Conservation (phyloP, 805 yeast genomes). For the Ogataea salicorniae region DNA sequence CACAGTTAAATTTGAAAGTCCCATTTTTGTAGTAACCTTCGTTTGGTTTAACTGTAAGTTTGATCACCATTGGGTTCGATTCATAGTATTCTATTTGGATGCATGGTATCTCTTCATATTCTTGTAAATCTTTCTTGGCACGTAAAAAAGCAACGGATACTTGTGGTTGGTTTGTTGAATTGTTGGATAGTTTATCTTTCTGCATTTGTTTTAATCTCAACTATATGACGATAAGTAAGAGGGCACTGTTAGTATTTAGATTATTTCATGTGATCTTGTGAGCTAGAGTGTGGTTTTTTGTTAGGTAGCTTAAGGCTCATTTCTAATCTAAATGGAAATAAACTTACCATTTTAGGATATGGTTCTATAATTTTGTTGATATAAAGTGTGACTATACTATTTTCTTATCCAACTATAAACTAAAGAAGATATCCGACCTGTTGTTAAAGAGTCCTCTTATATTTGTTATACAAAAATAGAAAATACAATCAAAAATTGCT, state of each 20-base stretch:
- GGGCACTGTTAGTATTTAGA: neutral
- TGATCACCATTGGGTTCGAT: slow-evolving; percentile 57
- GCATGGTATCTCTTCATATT: slow-evolving; percentile 52
- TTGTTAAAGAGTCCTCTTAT: too few species aligned
- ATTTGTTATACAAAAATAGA: too few species aligned
- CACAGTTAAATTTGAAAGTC: slow-evolving; percentile 60
- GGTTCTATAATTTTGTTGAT: too few species aligned
- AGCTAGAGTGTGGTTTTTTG: too few species aligned
- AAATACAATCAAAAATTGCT: too few species aligned
- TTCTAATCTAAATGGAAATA: too few species aligned
- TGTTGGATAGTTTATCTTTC: slow-evolving; percentile 18
- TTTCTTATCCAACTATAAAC: too few species aligned
- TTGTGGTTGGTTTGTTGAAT: slow-evolving; percentile 12
- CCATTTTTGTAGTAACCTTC: slow-evolving; percentile 75
- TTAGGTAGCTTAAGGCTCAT: too few species aligned
- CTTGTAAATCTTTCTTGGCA: slow-evolving; percentile 71
- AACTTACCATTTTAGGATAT: too few species aligned
- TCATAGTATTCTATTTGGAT: slow-evolving; percentile 47
- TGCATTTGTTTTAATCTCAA: slow-evolving; percentile 29
- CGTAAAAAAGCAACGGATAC: slow-evolving; percentile 63
- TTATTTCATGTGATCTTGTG: neutral
- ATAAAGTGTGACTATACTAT: too few species aligned
- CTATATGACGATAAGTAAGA: slow-evolving; percentile 7
- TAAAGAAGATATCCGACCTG: too few species aligned
- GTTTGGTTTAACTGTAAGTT: slow-evolving; percentile 54